These are phyloP conservation scores for Pseudocercospora vitis DNA, from an alignment of 2,329 filamentous ascomycete genomes.

Conservation along the genomic window DNA sequence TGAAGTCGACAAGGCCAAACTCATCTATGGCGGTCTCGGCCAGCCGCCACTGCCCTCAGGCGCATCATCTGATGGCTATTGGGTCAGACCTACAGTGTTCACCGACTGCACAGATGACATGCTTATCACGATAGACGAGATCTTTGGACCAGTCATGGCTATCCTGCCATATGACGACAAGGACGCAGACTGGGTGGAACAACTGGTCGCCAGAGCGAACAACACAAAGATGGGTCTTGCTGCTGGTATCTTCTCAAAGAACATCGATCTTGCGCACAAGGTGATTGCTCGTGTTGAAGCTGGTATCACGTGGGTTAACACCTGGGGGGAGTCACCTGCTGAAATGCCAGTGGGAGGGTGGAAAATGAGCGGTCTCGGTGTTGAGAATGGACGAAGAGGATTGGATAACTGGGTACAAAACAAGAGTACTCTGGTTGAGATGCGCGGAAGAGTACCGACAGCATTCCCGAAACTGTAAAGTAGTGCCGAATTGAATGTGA, in stretches of 20 bases:
- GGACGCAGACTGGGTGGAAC: conserved; percentile 55
- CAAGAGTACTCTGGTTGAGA: conserved; percentile 85
- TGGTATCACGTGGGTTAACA: conserved; percentile 90
- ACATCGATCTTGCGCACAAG: conserved; percentile 71
- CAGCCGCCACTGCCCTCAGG: conserved; percentile 53
- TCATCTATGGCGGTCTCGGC: conserved; percentile 70
- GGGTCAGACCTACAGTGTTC: conserved; percentile 81
- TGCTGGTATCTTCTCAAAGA: conserved; percentile 77
- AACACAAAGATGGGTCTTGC: conserved; percentile 75
- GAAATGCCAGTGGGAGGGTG: conserved; percentile 92
- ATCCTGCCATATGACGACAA: conserved; percentile 67
- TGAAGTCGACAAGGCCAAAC: conserved; percentile 68
- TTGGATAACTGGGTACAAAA: conserved; percentile 81
- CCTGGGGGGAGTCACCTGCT: conserved; percentile 87
- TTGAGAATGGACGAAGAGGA: conserved; percentile 80
- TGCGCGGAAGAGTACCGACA: conserved; percentile 67
- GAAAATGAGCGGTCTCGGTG: conserved; percentile 85
- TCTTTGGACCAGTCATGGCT: conserved; percentile 85
- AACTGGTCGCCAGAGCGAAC: conserved; percentile 72
- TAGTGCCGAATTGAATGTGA: no score
- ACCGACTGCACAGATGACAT: conserved; percentile 81
- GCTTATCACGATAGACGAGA: conserved; percentile 78
- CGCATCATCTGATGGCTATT: conserved; percentile 65
- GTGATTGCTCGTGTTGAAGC: conserved; percentile 72
- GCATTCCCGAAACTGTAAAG: conserved; percentile 55